Evolutionary conservation across 192 early-diverging fungal species (phyloP).

Genomic region (Ambispora gerdemannii): DNA sequence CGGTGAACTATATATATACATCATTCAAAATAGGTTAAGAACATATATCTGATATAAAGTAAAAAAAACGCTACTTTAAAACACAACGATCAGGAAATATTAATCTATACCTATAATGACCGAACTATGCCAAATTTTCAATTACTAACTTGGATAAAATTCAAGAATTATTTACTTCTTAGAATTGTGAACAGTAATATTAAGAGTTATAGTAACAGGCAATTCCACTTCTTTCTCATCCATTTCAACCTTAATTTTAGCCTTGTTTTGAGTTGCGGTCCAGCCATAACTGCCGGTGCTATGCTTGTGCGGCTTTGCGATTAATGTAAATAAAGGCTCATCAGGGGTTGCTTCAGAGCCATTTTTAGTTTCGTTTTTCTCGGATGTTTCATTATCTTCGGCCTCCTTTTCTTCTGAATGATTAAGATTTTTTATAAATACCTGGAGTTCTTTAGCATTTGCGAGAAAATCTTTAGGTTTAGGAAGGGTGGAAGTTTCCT

Average conservation of each 20-base stretch:
- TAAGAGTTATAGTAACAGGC: constrained; percentile 24
- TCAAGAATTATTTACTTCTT: constrained; percentile 22
- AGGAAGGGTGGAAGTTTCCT: constrained; percentile 12
- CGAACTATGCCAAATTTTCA: too few species aligned
- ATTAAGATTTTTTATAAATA: not conserved
- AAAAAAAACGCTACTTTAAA: too few species aligned
- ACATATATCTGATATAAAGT: too few species aligned
- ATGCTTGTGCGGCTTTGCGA: constrained; percentile 18
- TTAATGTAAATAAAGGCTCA: constrained; percentile 19
- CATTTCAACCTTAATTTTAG: constrained; percentile 25
- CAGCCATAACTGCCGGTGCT: constrained; percentile 17
- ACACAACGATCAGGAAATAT: too few species aligned
- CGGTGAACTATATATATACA: too few species aligned
- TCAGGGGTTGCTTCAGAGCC: not conserved
- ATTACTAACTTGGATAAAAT: too few species aligned
- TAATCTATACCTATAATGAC: too few species aligned
- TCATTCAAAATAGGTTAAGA: too few species aligned
- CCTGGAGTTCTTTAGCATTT: constrained; percentile 16
- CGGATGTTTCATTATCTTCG: not conserved
- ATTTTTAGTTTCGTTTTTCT: constrained; percentile 13
- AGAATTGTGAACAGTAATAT: constrained; percentile 27
- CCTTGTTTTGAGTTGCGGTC: constrained; percentile 2
- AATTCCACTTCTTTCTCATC: constrained; percentile 29
- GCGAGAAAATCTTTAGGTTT: constrained; percentile 12
- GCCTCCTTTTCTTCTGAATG: not conserved